Base-by-base conservation (phyloP, 2,329 filamentous ascomycete species). In the Sclerotinia spermophila region DNA sequence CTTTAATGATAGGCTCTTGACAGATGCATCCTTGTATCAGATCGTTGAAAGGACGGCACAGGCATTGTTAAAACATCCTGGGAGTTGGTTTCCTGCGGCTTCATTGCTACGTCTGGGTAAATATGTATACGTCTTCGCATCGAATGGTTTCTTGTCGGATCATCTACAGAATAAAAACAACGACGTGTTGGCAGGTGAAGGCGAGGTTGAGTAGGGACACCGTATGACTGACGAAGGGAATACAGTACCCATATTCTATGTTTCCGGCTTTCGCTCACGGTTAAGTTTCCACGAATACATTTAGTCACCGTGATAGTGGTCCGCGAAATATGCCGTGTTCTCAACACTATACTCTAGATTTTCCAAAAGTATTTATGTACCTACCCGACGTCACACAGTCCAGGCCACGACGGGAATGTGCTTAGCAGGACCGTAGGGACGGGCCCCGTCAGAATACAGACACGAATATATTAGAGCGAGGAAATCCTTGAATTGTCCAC, bases 401-500 rank as follows among this genome's bases (percentile, higher is more conserved):
- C n/a, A 65, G 45, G 17, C n/a, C 45, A 42, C 51, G 51, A 40
- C 68, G 68, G 68, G 45, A 51, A 48, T 56, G 27, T 70, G 62
- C 68, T 70, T 59, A 21, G 21, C 62, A 64, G 62, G 68, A 51
- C 68, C 68, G 62, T 67, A 70, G 68, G 68, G 68, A 70, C 68
- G 68, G 68, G 67, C 67, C 68, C 62, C 68, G 68, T 59, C 33
- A 59, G 21, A 67, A 67, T 53, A 48, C 4, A 53, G 24, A n/a
- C 45, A 65, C 45, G 45, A 65, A 53, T 30, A 5, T 24, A 40
- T 65, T 24, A n/a, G 15, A 38, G 33, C 24, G 45, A 65, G 33
- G 40, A 53, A 65, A 53, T 53, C 24, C 45, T 53, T 5, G 44
- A 65, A 53, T 40, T 3, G 30, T 27, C 33, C 33, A 13, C 27